A percentile compares a stretch with the other conserved stretches of the same genome.
phyloP scores from a whole-genome alignment of 2,329 filamentous ascomycete genomes.

The Fusarium scirpi region DNA sequence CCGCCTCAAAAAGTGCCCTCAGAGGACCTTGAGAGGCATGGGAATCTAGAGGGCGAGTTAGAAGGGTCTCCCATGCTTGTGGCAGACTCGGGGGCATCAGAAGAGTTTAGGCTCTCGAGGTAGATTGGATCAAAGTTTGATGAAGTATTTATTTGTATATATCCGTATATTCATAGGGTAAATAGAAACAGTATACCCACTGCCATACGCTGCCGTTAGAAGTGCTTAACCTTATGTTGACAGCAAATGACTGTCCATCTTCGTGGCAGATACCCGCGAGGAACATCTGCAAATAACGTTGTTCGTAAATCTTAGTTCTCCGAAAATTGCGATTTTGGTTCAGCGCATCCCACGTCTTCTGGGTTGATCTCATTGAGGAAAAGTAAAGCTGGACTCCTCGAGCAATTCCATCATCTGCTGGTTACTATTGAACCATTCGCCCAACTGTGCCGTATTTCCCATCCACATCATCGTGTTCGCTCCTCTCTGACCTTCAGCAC shows the following conservation, averaged over 20 bases:
- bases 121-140: conserved; percentile 9
- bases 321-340: background rate
- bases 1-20: conserved; percentile 43
- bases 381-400: conserved; percentile 47
- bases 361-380: conserved; percentile 27
- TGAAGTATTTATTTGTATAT: background rate
- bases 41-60: conserved; percentile 46
- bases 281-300: background rate
- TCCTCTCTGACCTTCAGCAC: conserved; percentile 31
- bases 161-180: background rate
- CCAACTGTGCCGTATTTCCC: conserved; percentile 53
- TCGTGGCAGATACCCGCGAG: no score
- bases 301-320: background rate
- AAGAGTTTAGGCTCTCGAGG: conserved; percentile 34
- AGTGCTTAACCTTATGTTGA: background rate
- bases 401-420: conserved; percentile 54
- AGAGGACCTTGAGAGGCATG: conserved; percentile 53
- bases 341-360: background rate
- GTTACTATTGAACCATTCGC: conserved; percentile 55
- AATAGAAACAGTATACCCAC: background rate
- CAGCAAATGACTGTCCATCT: background rate
- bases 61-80: conserved; percentile 59
- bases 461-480: conserved; percentile 52
- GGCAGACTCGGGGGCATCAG: conserved; percentile 46
- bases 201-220: background rate